Conservation (phyloP, 176 grass and related monocot species). For the Leersia perrieri region DNA sequence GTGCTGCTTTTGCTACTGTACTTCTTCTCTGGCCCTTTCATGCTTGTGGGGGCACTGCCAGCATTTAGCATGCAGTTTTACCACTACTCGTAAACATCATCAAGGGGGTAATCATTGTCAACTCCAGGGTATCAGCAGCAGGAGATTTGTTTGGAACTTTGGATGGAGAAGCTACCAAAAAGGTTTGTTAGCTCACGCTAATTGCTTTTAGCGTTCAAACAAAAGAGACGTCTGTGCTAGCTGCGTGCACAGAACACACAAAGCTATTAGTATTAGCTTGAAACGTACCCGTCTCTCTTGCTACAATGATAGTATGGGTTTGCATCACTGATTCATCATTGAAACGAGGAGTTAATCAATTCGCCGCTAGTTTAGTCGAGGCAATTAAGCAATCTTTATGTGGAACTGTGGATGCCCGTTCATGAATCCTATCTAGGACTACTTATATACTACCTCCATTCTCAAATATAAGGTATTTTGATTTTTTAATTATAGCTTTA, state of each 20-base stretch:
- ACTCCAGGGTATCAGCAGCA: not conserved
- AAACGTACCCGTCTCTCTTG: not conserved
- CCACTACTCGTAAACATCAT: not conserved
- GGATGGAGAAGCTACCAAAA: not conserved
- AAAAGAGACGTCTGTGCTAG: not conserved
- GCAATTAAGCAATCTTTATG: not conserved
- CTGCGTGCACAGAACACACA: not conserved
- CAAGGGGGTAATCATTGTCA: conserved; percentile 9
- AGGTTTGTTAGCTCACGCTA: not conserved
- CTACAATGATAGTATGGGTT: not conserved
- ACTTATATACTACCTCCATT: too few relatives aligned
- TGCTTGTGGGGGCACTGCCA: not conserved
- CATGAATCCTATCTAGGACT: too few relatives aligned
- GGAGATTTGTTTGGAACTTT: not conserved
- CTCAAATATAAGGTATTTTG: too few relatives aligned
- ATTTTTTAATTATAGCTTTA: too few relatives aligned
- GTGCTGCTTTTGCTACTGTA: not conserved
- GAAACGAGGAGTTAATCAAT: not conserved
- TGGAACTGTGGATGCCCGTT: too few relatives aligned
- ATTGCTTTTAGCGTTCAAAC: not conserved
- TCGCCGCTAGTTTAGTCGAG: not conserved
- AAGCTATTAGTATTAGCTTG: not conserved
- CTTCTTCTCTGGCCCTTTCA: not conserved
- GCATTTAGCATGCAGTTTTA: not conserved
- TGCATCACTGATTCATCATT: not conserved